Conservation (phyloP, 179 eudicot species). For the Pouteria campechiana region DNA sequence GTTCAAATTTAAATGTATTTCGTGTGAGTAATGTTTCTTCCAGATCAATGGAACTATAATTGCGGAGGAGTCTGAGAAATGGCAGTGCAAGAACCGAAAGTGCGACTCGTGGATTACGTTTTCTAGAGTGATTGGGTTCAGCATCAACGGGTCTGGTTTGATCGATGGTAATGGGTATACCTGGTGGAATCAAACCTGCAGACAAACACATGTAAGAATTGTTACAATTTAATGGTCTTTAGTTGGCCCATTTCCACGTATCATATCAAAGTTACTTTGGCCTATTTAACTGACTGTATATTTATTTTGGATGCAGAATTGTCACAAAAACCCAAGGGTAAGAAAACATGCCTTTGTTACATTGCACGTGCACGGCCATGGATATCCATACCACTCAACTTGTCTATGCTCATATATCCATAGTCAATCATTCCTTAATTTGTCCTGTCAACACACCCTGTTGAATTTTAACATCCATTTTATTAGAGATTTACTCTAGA, state of each 20-base stretch:
- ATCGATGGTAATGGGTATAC: slow-evolving; percentile 12
- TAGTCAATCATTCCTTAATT: too few relatives aligned
- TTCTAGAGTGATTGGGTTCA: slow-evolving; percentile 1
- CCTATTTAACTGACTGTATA: neutral
- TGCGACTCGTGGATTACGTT: slow-evolving; percentile 18
- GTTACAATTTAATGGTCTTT: neutral
- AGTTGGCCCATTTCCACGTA: too few relatives aligned
- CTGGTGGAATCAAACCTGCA: too few relatives aligned
- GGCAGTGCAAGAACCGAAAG: slow-evolving; percentile 4
- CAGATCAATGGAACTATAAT: slow-evolving; percentile 18
- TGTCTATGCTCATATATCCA: too few relatives aligned
- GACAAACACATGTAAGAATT: slow-evolving; percentile 1
- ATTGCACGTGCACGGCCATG: too few relatives aligned
- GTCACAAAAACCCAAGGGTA: slow-evolving; percentile 6
- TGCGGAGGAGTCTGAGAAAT: slow-evolving; percentile 10
- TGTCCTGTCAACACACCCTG: too few relatives aligned
- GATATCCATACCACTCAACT: too few relatives aligned
- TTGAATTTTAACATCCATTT: too few relatives aligned
- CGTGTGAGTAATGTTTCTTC: too few relatives aligned
- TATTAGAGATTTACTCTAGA: too few relatives aligned
- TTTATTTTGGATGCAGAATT: neutral
- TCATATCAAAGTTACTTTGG: neutral
- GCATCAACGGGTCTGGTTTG: slow-evolving; percentile 10
- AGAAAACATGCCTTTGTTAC: neutral
- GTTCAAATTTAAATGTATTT: too few relatives aligned